phyloP scores from a whole-genome alignment of 345 rosid species.

The Theobroma cacao region DNA sequence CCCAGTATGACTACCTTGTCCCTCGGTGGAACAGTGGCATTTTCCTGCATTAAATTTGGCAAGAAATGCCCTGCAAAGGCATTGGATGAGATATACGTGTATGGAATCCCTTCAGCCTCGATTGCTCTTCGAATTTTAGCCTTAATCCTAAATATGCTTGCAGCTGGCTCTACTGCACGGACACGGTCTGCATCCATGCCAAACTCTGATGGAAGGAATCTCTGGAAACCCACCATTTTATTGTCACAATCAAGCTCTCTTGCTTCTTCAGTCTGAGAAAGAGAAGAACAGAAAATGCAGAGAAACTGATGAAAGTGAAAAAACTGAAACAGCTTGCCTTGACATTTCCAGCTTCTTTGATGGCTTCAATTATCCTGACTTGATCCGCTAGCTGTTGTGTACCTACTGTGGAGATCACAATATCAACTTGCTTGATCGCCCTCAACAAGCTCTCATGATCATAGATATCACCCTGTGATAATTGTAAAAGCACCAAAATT shows the following conservation, averaged over 20 bases:
- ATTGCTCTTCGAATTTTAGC: conserved; percentile 41
- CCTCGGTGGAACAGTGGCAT: conserved; percentile 51
- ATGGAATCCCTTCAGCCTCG: conserved; percentile 55
- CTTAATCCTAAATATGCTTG: conserved; percentile 34
- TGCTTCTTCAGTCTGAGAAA: not conserved
- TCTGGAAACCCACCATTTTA: conserved; percentile 27
- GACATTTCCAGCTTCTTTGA: conserved; percentile 53
- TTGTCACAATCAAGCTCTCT: not conserved
- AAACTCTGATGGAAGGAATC: conserved; percentile 72
- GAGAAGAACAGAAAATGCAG: not conserved
- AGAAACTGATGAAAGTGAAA: not conserved
- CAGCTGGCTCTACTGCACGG: conserved; percentile 53
- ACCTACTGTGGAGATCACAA: conserved; percentile 50
- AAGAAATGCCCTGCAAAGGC: conserved; percentile 58
- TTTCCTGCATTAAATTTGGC: conserved; percentile 43
- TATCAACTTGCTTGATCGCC: conserved; percentile 51
- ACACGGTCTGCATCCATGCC: conserved; percentile 58
- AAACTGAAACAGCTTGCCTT: conserved; percentile 28
- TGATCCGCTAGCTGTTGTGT: conserved; percentile 37
- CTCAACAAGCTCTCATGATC: conserved; percentile 48
- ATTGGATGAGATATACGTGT: conserved; percentile 44
- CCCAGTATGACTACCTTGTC: conserved; percentile 55
- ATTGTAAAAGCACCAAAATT: not conserved
- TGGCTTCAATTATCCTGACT: conserved; percentile 41
- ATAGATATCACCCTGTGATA: conserved; percentile 26